Evolutionary conservation across 805 yeast genomes (phyloP).

Genomic region (Scheffersomyces amazonensis): DNA sequence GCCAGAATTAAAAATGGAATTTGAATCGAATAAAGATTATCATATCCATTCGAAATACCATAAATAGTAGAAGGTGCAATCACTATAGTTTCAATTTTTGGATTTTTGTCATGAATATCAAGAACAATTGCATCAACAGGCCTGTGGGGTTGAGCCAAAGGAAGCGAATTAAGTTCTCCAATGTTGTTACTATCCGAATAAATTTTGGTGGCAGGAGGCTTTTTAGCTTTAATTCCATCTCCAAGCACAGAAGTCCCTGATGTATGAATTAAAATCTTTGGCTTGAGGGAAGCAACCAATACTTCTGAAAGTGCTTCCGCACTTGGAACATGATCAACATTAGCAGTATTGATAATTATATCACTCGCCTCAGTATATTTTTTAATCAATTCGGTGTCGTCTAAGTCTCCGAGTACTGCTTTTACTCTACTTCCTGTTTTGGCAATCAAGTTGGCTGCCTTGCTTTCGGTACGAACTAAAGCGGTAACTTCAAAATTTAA

Average conservation of each 20-base stretch:
- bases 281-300: constrained; percentile 12
- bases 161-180: constrained; percentile 22
- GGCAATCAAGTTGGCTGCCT: constrained; percentile 10
- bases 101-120: constrained; percentile 24
- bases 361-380: constrained; percentile 18
- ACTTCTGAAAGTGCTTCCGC: constrained; percentile 18
- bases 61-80: constrained; percentile 33
- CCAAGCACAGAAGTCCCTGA: constrained; percentile 33
- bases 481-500: constrained; percentile 16
- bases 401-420: constrained; percentile 21
- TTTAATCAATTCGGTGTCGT: constrained; percentile 12
- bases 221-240: constrained; percentile 12
- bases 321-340: constrained; percentile 23
- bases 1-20: constrained; percentile 22
- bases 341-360: constrained; percentile 29
- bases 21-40: constrained; percentile 23
- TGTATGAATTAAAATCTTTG: constrained; percentile 27
- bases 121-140: constrained; percentile 28
- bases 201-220: constrained; percentile 14
- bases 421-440: constrained; percentile 13
- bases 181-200: constrained; percentile 21
- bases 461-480: constrained; percentile 17
- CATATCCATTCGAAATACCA: constrained; percentile 30
- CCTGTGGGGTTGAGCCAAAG: constrained; percentile 26
- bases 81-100: constrained; percentile 24